These are phyloP conservation scores for Ogataea trehalophila DNA, from an alignment of 805 yeast species.

Conservation along the genomic window DNA sequence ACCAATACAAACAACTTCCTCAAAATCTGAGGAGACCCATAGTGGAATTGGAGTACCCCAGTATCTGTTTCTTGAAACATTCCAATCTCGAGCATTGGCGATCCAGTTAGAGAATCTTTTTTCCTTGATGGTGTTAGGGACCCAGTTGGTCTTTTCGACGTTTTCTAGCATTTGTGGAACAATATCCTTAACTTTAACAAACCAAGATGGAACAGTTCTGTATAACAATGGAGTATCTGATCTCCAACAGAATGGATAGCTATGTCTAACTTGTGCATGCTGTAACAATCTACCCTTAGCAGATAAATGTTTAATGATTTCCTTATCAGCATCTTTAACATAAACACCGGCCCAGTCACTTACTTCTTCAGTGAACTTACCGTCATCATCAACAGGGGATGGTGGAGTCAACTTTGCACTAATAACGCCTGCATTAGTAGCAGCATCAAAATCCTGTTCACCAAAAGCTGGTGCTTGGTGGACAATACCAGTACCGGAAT, in stretches of 20 bases:
- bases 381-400: constrained; percentile 91
- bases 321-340: constrained; percentile 93
- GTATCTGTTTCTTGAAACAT: constrained; percentile 94
- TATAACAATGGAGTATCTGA: constrained; percentile 96
- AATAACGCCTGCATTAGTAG: constrained; percentile 72
- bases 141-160: constrained; percentile 90
- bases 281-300: constrained; percentile 70
- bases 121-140: constrained; percentile 83
- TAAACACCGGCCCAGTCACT: constrained; percentile 73
- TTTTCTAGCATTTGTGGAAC: constrained; percentile 86
- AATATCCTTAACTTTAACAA: constrained; percentile 81
- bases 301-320: constrained; percentile 80
- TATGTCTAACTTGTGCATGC: constrained; percentile 83
- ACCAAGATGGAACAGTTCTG: constrained; percentile 98
- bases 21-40: constrained; percentile 93
- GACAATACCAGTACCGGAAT: constrained; percentile 98
- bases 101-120: constrained; percentile 98
- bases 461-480: constrained; percentile 99
- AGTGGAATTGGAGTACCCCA: constrained; percentile 99
- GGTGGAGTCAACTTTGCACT: constrained; percentile 70
- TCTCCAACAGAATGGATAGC: constrained; percentile 99
- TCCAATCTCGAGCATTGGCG: constrained; percentile 99
- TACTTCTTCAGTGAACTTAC: constrained; percentile 75
- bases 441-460: constrained; percentile 93
- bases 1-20: constrained; percentile 91